These are phyloP conservation scores for Lagenidium giganteum DNA, from an alignment of 352 stramenopile genomes.

Conservation along the genomic window DNA sequence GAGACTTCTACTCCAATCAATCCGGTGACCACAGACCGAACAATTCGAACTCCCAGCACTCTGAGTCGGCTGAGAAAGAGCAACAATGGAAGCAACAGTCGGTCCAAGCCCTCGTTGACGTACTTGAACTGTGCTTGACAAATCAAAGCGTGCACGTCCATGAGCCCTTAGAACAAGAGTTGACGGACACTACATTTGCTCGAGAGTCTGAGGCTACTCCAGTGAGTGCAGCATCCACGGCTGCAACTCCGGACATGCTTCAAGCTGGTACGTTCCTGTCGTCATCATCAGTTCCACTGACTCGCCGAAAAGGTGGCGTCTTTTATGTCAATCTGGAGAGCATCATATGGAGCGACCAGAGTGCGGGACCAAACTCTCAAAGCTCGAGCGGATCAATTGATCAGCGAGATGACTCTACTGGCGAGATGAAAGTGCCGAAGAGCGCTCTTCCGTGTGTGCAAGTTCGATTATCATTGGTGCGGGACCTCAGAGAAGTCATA, in stretches of 20 bases:
- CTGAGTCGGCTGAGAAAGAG: constrained; percentile 39
- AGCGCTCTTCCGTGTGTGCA: constrained; percentile 43
- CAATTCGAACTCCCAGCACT: constrained; percentile 30
- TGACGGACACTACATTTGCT: constrained; percentile 68
- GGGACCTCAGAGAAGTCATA: constrained; percentile 56
- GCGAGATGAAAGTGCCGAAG: not conserved
- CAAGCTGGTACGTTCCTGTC: not conserved
- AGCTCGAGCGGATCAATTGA: not conserved
- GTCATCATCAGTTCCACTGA: not conserved
- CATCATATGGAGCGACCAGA: constrained; percentile 81
- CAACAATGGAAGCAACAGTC: constrained; percentile 72
- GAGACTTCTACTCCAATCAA: constrained; percentile 35
- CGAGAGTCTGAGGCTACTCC: constrained; percentile 7
- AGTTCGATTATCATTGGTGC: constrained; percentile 68
- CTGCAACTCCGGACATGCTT: not conserved
- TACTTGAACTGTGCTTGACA: constrained; percentile 71
- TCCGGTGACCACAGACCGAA: not conserved
- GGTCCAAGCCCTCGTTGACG: constrained; percentile 66
- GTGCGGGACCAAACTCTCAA: not conserved
- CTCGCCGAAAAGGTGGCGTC: constrained; percentile 41
- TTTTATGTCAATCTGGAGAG: constrained; percentile 74
- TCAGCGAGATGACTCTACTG: not conserved
- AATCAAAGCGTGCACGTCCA: constrained; percentile 74
- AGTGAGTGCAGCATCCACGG: not conserved
- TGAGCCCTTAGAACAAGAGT: constrained; percentile 59